Conservation (phyloP, 352 stramenopile species). For the Globisporangium spiculum region DNA sequence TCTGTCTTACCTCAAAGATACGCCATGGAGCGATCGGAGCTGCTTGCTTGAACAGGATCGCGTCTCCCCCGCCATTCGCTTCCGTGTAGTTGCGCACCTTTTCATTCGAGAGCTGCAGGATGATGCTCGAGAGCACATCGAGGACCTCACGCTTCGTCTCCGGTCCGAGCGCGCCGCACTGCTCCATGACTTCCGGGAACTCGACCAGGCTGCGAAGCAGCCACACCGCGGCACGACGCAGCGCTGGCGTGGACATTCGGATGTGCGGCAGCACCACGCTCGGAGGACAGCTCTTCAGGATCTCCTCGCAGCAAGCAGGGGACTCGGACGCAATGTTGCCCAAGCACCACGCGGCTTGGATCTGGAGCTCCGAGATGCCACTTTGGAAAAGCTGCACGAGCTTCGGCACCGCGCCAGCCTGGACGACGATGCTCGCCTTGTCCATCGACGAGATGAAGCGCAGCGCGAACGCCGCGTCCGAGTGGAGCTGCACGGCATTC, state of each 20-base stretch:
- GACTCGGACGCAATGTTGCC: slow-evolving; percentile 85
- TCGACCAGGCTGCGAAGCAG: slow-evolving; percentile 83
- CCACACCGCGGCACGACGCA: slow-evolving; percentile 79
- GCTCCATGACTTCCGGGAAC: slow-evolving; percentile 73
- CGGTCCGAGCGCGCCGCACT: slow-evolving; percentile 31
- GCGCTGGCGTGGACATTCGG: slow-evolving; percentile 72
- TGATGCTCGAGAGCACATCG: slow-evolving; percentile 68
- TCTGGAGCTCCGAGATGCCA: slow-evolving; percentile 85
- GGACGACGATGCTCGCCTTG: slow-evolving; percentile 71
- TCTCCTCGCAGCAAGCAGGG: slow-evolving; percentile 65
- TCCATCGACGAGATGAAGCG: slow-evolving; percentile 90
- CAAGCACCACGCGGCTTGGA: slow-evolving; percentile 85
- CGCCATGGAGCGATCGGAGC: slow-evolving; percentile 70
- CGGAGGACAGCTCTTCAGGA: slow-evolving; percentile 68
- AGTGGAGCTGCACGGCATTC: slow-evolving; percentile 73
- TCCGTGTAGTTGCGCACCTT: slow-evolving; percentile 64
- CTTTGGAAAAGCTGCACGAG: slow-evolving; percentile 84
- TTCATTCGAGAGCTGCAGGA: slow-evolving; percentile 74
- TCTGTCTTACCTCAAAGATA: slow-evolving; percentile 66
- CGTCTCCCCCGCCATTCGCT: slow-evolving; percentile 41
- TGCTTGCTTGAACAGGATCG: slow-evolving; percentile 55
- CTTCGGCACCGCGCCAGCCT: slow-evolving; percentile 66
- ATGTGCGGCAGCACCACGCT: slow-evolving; percentile 76
- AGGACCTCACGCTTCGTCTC: slow-evolving; percentile 75
- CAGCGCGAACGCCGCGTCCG: slow-evolving; percentile 82